Evolutionary conservation across 2,329 filamentous ascomycete species (phyloP), one percentile per base, ranked within the genome.

Genomic region (Scedosporium apiospermum): DNA sequence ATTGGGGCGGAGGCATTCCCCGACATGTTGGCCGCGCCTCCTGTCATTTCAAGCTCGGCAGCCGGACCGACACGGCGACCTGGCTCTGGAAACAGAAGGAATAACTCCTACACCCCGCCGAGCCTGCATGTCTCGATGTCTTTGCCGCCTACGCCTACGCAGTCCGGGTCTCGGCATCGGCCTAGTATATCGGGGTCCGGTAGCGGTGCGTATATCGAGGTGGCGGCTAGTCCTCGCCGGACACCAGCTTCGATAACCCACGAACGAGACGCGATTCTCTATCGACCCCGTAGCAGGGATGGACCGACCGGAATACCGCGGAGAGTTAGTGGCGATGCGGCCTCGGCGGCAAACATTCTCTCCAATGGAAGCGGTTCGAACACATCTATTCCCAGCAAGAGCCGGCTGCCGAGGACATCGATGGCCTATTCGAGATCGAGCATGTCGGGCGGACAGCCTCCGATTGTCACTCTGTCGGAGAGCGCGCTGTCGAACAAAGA

Each of bases 81-180:
- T 3, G 73, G 81, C 44, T 74, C 78, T 6, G 77, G 76, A 14
- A 72, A 76, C 1, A 74, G 82, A 26, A 21, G 60, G 14, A 57
- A 55, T 34, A 77, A 82, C 30, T 82, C 80, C 63, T 85, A 81
- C 68, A 84, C 82, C 2, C 81, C 82, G 1, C 81, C 82, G 0
- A 76, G 77, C n/a, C 70, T 83, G 2, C 80, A 81, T 51, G 70
- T 78, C 2, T 75, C 80, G 4, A 68, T 74, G 3, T 81, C 80
- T 6, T 73, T 79, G 63, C 82, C 82, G 2, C 76, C 79, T 42
- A 85, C 82, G 3, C 82, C 82, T 0, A 82, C 80, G 0, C 76
- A 80, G 57, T 72, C 73, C 38, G 73, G 68, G 63, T 60, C 64
- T 18, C 64, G 64, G 46, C 70, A 69, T 55, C 71, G 70, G 12